These are phyloP conservation scores for Castanea mollissima DNA, from an alignment of 306 rosid species.

Conservation along the genomic window DNA sequence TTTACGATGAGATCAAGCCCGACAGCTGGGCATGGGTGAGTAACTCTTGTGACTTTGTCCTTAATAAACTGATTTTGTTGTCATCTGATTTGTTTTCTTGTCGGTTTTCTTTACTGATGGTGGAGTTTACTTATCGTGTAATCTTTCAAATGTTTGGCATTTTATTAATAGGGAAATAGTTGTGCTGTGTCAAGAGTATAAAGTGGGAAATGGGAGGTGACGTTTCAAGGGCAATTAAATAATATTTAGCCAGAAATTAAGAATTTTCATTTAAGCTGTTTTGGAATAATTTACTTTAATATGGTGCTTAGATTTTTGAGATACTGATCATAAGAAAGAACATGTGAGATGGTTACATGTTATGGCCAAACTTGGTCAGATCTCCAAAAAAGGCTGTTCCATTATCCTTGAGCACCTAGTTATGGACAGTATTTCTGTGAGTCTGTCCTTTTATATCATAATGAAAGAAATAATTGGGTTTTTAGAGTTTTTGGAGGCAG, in stretches of 20 bases:
- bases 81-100: not conserved
- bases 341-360: not conserved
- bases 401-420: not conserved
- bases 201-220: not conserved
- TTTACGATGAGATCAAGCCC: constrained; percentile 45
- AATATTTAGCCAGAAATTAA: not conserved
- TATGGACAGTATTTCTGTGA: not conserved
- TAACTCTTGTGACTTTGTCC: not conserved
- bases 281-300: not conserved
- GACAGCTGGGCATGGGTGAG: constrained; percentile 79
- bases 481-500: not conserved
- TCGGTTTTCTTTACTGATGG: not conserved
- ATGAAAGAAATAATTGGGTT: not conserved
- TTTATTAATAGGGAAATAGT: not conserved
- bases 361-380: not conserved
- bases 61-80: not conserved
- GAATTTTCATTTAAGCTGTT: not conserved
- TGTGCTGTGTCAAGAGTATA: not conserved
- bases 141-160: not conserved
- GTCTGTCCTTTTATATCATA: not conserved
- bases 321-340: not conserved
- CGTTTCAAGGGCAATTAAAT: not conserved
- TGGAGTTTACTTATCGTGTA: not conserved
- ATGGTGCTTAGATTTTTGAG: not conserved
- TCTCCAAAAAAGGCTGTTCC: not conserved